A percentile compares a stretch with the other conserved stretches of the same genome.
Evolutionary conservation across 345 rosid genomes (phyloP).

Genomic region (Populus pruinosa): DNA sequence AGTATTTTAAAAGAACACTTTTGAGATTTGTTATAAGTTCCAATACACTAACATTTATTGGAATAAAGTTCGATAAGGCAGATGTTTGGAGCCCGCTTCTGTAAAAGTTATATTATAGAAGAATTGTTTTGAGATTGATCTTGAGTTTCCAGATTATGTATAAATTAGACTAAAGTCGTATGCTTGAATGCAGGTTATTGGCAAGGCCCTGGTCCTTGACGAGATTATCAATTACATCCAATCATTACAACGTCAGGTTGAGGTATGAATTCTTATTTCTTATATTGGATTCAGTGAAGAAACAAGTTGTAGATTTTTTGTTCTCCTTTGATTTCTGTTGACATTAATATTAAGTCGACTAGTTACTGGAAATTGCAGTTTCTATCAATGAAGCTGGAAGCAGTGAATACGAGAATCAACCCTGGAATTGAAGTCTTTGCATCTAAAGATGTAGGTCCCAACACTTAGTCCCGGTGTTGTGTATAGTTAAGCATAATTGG

Average conservation of each 20-base stretch:
- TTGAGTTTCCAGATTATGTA: neutral
- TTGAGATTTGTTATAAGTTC: neutral
- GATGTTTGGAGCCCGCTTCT: neutral
- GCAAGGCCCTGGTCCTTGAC: conserved; percentile 86
- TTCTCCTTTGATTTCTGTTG: neutral
- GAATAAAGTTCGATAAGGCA: neutral
- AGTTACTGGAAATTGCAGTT: conserved; percentile 51
- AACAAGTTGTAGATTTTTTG: neutral
- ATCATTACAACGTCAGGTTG: conserved; percentile 82
- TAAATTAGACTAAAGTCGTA: neutral
- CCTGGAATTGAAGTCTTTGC: conserved; percentile 64
- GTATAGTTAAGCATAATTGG: neutral
- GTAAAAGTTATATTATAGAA: neutral
- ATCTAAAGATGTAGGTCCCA: conserved; percentile 49
- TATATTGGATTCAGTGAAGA: neutral
- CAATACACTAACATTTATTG: neutral
- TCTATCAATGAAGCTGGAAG: conserved; percentile 90
- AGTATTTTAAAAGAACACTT: neutral
- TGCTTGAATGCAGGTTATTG: conserved; percentile 59
- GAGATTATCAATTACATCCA: conserved; percentile 93
- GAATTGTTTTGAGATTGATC: neutral
- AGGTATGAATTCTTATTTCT: conserved; percentile 42
- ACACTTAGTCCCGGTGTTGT: neutral
- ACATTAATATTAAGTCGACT: conserved; percentile 2
- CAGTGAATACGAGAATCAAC: conserved; percentile 67